Base-by-base conservation (phyloP, 306 rosid genomes). In the Oemleria cerasiformis region DNA sequence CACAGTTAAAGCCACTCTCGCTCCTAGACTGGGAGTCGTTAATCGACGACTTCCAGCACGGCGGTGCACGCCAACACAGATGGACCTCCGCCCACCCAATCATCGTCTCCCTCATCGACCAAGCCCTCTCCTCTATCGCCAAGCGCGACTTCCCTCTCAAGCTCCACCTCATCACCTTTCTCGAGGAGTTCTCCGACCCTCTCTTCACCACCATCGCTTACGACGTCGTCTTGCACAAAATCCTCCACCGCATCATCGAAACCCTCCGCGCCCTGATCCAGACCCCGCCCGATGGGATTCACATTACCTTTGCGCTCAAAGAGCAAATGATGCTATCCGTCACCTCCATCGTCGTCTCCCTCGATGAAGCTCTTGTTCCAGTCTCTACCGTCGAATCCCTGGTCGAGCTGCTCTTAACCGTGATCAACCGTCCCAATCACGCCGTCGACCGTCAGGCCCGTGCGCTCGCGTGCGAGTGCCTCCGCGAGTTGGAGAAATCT, bases 311-410 rank as follows among this genome's bases (percentile, higher is more conserved):
- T 68, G 44, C 86, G 3, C 86, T 94, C 83, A 94, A 87, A 66
- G 98, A 94, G 62, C 98, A 94, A 44, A 63, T 88, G 65, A 82
- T 94, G 90, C 82, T 91, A 41, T 94, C 97, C 73, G 86, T 77
- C 58, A 87, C 97, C 7, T 89, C 96, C 60, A 80, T 91, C 73
- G 55, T 89, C 68, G 77, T 90, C 43, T 83, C 88, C 61, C 25
- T 81, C 3, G 86, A 86, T 2, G 80, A 72, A 12, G 75, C 78
- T 15, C 53, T 73, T 2, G 68, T 65, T 61, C 75, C 40, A 36
- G 74, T 72, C 49, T 51, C 63, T 55, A 15, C 73, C 17, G 65
- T 77, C 20, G 91, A 79, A 62, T 80, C 65, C 49, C 44, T 94
- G 68, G 93, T 89, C 6, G 98, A 94, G 71, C 65, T 89, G 36